Base-by-base conservation (phyloP, 2,329 filamentous ascomycete genomes). In the Hortaea werneckii region DNA sequence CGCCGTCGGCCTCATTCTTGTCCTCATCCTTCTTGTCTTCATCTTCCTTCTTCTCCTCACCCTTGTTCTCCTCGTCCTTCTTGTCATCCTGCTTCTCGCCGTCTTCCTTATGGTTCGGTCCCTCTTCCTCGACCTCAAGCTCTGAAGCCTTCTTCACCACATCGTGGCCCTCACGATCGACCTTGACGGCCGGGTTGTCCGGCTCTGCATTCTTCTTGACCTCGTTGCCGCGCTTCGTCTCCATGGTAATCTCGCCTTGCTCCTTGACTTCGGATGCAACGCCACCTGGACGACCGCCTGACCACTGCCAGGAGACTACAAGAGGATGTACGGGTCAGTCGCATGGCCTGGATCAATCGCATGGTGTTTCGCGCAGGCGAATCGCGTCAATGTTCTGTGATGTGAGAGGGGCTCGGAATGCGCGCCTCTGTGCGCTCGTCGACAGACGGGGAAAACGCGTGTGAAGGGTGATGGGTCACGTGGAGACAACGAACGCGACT, bases 301-400 rank as follows among this genome's bases (percentile, higher is more conserved):
- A 69, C 77, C 77, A 82, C 59, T 73, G 71, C 79, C 79, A 82
- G 48, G 77, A 78, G 56, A 82, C 80, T 83, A 56, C 42, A 44
- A 10, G 45, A 43, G 5, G 11, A 29, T 32, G 20, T 20, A 20
- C 20, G 20, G 20, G 20, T 20, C 20, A 20, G 43, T 9, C 28
- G 32, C 41, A 39, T 39, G 41, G 29, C 45, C 35, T 30, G 11
- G 28, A 26, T 28, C 35, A 43, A 37, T 28, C 20, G 30, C 29
- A 32, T 20, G 27, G 37, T 35, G 45, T 8, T 30, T 39, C 32
- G 27, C 13, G 42, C 13, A 38, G 10, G 7, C 26, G 20, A 9
- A 44, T 5, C 13, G 29, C 20, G 38, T 28, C 32, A 11, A 42
- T 29, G 46, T 43, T 20, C 20, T 20, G 20, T 20, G 20, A 20